Evolutionary conservation across 2,329 filamentous ascomycete genomes (phyloP).

Genomic region (Pyricularia sp.): DNA sequence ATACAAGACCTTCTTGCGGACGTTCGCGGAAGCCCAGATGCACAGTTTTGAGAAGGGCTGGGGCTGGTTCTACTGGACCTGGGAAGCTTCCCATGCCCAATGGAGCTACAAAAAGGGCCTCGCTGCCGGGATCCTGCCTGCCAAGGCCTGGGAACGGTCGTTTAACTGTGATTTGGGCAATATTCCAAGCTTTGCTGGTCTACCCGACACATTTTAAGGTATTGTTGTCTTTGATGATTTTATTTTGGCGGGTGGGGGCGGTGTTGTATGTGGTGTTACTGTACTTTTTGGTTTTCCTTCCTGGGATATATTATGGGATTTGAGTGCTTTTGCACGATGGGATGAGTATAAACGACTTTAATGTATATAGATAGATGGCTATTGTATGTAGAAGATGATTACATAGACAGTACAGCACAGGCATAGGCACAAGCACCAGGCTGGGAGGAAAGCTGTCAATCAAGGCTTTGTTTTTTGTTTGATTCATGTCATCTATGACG

Average conservation of each 20-base stretch:
- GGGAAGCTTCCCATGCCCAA: constrained; percentile 48
- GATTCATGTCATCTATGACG: background rate
- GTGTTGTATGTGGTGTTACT: background rate
- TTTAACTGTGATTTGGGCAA: constrained; percentile 53
- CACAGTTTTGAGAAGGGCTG: constrained; percentile 82
- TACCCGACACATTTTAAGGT: constrained; percentile 41
- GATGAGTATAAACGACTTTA: background rate
- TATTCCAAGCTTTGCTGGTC: constrained; percentile 43
- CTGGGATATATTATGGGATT: background rate
- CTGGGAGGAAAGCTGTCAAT: background rate
- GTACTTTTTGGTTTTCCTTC: background rate
- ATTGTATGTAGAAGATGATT: background rate
- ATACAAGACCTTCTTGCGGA: constrained; percentile 80
- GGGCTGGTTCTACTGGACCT: constrained; percentile 99
- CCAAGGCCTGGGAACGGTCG: constrained; percentile 59
- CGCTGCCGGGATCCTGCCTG: constrained; percentile 68
- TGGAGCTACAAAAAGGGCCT: constrained; percentile 88
- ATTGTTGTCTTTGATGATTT: background rate
- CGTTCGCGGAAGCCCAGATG: constrained; percentile 97
- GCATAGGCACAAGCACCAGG: background rate
- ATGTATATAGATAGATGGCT: background rate
- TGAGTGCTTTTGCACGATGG: background rate
- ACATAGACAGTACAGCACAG: background rate
- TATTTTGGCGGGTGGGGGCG: too few species aligned
- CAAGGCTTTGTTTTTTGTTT: background rate